Base-by-base conservation (phyloP, 2,329 filamentous ascomycete species). In the Fusarium succisae region DNA sequence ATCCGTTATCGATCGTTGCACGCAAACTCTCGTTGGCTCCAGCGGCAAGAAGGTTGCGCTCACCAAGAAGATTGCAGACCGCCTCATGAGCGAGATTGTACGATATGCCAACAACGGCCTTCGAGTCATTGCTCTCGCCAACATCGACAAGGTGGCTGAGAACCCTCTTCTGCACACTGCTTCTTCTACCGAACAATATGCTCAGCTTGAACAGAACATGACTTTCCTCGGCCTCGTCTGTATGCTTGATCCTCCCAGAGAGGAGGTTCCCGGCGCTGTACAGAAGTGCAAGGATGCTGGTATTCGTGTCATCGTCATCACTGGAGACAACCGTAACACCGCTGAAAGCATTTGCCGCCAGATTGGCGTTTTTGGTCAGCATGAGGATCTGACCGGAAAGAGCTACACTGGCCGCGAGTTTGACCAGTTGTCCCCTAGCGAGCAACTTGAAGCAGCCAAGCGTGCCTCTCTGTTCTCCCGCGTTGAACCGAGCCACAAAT, bases 291-390 rank as follows among this genome's bases (percentile, higher is more conserved):
- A 92, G 83, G 91, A 94, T 72, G 96, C 96, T 76, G 96, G 96
- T 77, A 98, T 99, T 78, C 93, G 96, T 70, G 94, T 99, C 56
- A 94, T 99, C 77, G 96, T 99, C 74, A 98, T 99, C 83, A 99
- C 96, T 61, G 96, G 96, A 80, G 96, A 99, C 85, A 99, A 98
- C 86, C 95, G 93, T 81, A 97, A 97, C 86, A 99, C 96, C 8
- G 96, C 96, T 14, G 96, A 99, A 86, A 96, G 94, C 70, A 98
- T 99, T 81, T 99, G 96, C 86, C 93, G 96, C 79, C 93, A 98
- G 83, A 99, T 99, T 81, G 96, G 96, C 70, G 92, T 99, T 59
- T 99, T 99, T 82, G 92, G 91, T 22, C 84, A 89, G 75, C 85
- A 92, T 69, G 96, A 98, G 83, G 90, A 98, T 80, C 88, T 98